These are phyloP conservation scores for Thermomyces lanuginosus DNA, from an alignment of 2,329 filamentous ascomycete species.

Conservation along the genomic window DNA sequence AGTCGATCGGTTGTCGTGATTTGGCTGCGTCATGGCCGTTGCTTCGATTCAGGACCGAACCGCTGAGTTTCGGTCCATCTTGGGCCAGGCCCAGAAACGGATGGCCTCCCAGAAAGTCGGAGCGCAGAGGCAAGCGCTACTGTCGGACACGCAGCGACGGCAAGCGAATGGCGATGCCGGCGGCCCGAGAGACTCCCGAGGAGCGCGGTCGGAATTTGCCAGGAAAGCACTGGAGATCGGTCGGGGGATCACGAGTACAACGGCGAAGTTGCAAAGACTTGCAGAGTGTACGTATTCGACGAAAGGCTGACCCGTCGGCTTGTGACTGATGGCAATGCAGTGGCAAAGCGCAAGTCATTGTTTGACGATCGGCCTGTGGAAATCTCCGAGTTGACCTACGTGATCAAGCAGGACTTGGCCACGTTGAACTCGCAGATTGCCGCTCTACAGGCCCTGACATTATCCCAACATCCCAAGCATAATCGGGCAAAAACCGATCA, in stretches of 20 bases:
- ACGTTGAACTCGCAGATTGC: slow-evolving; percentile 76
- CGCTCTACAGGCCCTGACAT: slow-evolving; percentile 58
- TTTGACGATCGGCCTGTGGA: slow-evolving; percentile 95
- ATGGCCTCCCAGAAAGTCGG: slow-evolving; percentile 61
- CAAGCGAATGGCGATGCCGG: slow-evolving; percentile 43
- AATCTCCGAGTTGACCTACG: slow-evolving; percentile 90
- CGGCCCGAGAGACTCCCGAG: slow-evolving; percentile 25
- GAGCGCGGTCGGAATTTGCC: slow-evolving; percentile 73
- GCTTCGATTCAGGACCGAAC: slow-evolving; percentile 90
- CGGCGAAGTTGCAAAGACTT: slow-evolving; percentile 86
- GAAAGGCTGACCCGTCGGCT: neutral
- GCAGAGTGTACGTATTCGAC: slow-evolving; percentile 45
- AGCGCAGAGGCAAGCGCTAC: slow-evolving; percentile 63
- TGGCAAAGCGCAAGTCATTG: slow-evolving; percentile 90
- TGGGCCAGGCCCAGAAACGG: slow-evolving; percentile 67
- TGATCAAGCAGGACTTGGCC: slow-evolving; percentile 94
- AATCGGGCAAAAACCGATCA: slow-evolving; percentile 42
- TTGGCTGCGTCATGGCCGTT: slow-evolving; percentile 40
- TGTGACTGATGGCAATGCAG: slow-evolving; percentile 22
- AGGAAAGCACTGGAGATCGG: slow-evolving; percentile 83
- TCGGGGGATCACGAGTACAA: slow-evolving; percentile 75
- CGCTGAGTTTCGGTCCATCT: slow-evolving; percentile 81
- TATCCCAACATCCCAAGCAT: slow-evolving; percentile 53
- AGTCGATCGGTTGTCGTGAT: too few relatives aligned
- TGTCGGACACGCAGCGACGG: slow-evolving; percentile 50